These are phyloP conservation scores for Lipomyces orientalis DNA, from an alignment of 805 yeast species.

Conservation along the genomic window DNA sequence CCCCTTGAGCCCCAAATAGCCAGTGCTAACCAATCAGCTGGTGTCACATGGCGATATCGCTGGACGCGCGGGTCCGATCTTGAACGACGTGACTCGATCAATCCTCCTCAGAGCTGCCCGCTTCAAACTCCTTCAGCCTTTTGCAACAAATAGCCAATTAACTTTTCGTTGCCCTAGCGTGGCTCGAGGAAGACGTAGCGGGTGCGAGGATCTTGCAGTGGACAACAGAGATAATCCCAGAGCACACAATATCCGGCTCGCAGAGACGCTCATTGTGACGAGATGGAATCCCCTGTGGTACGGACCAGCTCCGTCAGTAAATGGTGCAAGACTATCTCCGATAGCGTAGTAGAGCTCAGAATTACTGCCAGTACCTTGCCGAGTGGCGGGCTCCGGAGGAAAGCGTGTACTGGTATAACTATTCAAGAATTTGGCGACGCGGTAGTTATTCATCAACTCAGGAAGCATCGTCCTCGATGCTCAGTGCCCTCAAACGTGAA, in stretches of 20 bases:
- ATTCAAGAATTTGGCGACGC: too few relatives aligned
- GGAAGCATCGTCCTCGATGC: too few relatives aligned
- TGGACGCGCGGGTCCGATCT: constrained; percentile 20
- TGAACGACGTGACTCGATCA: constrained; percentile 33
- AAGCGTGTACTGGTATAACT: constrained; percentile 31
- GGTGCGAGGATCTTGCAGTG: constrained; percentile 39
- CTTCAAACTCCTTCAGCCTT: constrained; percentile 39
- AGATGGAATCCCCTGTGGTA: constrained; percentile 42
- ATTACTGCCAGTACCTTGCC: background rate
- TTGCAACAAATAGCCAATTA: constrained; percentile 35
- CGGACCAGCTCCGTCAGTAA: constrained; percentile 19
- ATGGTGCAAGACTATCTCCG: constrained; percentile 38
- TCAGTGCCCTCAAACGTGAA: too few relatives aligned
- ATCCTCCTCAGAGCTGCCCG: constrained; percentile 41
- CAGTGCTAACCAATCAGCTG: background rate
- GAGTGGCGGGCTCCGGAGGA: background rate
- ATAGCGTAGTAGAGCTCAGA: constrained; percentile 41
- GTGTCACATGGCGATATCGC: background rate
- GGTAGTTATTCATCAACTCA: too few relatives aligned
- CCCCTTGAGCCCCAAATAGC: background rate
- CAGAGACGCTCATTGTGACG: constrained; percentile 40
- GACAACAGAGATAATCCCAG: constrained; percentile 39
- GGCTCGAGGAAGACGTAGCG: constrained; percentile 39
- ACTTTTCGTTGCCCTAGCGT: constrained; percentile 39
- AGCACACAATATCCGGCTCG: constrained; percentile 40